These are phyloP conservation scores for Alternaria rosae DNA, from an alignment of 2,329 filamentous ascomycete genomes.

Conservation along the genomic window DNA sequence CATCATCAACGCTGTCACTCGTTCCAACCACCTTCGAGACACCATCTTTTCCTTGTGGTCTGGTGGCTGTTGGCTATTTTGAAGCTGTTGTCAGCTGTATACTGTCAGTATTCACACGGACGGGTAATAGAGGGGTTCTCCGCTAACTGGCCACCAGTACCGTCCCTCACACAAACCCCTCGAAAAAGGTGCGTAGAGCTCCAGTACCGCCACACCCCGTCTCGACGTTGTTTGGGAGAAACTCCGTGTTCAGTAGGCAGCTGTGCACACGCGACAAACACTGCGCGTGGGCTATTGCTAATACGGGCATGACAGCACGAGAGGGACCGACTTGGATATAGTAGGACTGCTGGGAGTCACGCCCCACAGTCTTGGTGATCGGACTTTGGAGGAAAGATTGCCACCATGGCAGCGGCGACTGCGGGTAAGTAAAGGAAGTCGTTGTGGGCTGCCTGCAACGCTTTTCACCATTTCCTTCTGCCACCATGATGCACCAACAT, in stretches of 20 bases:
- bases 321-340: slow-evolving; percentile 12
- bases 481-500: slow-evolving; percentile 20
- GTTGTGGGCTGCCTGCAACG: slow-evolving; percentile 31
- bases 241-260: background rate
- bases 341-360: slow-evolving; percentile 19
- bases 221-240: background rate
- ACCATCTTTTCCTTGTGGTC: slow-evolving; percentile 10
- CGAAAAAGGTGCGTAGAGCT: slow-evolving; percentile 43
- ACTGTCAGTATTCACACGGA: slow-evolving; percentile 35
- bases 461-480: slow-evolving; percentile 31
- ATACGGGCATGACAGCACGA: slow-evolving; percentile 25
- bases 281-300: slow-evolving; percentile 18
- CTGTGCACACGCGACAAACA: slow-evolving; percentile 1
- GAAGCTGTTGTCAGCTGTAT: slow-evolving; percentile 18
- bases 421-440: slow-evolving; percentile 47
- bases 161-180: slow-evolving; percentile 34
- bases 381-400: slow-evolving; percentile 31
- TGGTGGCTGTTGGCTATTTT: slow-evolving; percentile 20
- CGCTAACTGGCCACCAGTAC: slow-evolving; percentile 45
- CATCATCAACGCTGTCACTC: slow-evolving; percentile 25
- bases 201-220: slow-evolving; percentile 14
- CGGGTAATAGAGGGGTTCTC: slow-evolving; percentile 39
- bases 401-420: slow-evolving; percentile 52
- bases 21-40: slow-evolving; percentile 13
- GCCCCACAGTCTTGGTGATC: slow-evolving; percentile 23